Evolutionary conservation across 2,329 filamentous ascomycete genomes (phyloP), one percentile per base, ranked within the genome.

Genomic region (Colletotrichum neosansevieriae): DNA sequence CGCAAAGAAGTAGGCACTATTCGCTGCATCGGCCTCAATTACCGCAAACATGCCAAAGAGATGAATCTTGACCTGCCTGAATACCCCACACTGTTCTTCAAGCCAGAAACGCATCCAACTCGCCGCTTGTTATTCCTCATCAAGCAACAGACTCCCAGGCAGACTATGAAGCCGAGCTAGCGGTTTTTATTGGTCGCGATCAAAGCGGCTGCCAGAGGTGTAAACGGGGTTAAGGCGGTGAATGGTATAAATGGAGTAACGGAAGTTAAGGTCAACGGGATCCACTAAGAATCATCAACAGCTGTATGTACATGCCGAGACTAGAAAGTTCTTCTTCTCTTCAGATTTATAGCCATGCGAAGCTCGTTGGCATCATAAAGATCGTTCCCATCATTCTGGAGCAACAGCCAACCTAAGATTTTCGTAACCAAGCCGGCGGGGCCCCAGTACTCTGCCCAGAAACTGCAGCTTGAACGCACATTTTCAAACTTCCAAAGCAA

Each of bases 1-100:
- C 76, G 79, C 61, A 73, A 74, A 19, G 85, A 88, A 71, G 83
- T 86, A 57, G 86, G 86, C 24, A 85, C 86, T 0, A 87, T 90
- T 58, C 76, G 84, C 49, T 86, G 85, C 71, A 81, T 86, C 70
- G 84, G 85, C 1, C 73, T 87, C 47, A 86, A 87, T 69, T 75
- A 74, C 60, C 73, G 72, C 50, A 73, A 74, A 13, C 73, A 76
- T n/a, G 71, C 72, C 2, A 65, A 84, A 65, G 84, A 75, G 66
- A 70, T 73, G 50, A 70, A 71, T 17, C 65, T 70, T 11, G 57
- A 70, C 5, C 58, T 74, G 2, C 73, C 73, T 1, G 54, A 64
- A 3, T 69, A 74, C 32, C 74, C 73, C 0, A 69, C 69, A 0
- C 72, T 84, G 10, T 84, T 84, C 75, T 77, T 81, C 64, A 85